Evolutionary conservation across 2,329 filamentous ascomycete genomes (phyloP).

Genomic region (Paecilomyces sp.): DNA sequence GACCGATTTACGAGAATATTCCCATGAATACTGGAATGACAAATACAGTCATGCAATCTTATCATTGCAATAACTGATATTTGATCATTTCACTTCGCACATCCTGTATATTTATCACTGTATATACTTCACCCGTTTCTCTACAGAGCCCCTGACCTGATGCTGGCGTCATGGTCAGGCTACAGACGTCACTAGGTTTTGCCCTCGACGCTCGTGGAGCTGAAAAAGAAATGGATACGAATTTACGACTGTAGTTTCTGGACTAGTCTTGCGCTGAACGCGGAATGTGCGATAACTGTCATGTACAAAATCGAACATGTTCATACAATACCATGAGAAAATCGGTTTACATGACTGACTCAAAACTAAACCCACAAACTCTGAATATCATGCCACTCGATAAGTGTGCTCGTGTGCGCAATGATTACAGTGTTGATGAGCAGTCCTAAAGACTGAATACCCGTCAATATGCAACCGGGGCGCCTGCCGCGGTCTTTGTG

Average conservation of each 20-base stretch:
- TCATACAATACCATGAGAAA: no score
- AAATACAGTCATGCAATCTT: background rate
- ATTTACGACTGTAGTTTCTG: background rate
- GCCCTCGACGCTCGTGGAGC: background rate
- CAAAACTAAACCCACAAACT: background rate
- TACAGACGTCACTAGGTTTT: background rate
- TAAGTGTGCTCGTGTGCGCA: background rate
- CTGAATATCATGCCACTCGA: background rate
- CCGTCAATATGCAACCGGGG: no score
- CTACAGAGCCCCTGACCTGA: background rate
- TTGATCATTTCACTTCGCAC: background rate
- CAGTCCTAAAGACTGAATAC: no score
- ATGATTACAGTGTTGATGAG: background rate
- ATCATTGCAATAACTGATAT: background rate
- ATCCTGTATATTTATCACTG: background rate
- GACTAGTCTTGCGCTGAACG: no score
- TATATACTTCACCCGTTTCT: background rate
- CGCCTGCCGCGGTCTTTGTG: background rate
- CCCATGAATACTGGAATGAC: background rate
- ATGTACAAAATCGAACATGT: no score
- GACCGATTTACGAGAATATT: background rate
- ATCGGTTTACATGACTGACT: background rate
- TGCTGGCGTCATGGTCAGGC: background rate
- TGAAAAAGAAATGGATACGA: background rate
- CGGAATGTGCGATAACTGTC: no score